phyloP scores from a whole-genome alignment of 2,329 filamentous ascomycete species.

The Talaromyces sp. region DNA sequence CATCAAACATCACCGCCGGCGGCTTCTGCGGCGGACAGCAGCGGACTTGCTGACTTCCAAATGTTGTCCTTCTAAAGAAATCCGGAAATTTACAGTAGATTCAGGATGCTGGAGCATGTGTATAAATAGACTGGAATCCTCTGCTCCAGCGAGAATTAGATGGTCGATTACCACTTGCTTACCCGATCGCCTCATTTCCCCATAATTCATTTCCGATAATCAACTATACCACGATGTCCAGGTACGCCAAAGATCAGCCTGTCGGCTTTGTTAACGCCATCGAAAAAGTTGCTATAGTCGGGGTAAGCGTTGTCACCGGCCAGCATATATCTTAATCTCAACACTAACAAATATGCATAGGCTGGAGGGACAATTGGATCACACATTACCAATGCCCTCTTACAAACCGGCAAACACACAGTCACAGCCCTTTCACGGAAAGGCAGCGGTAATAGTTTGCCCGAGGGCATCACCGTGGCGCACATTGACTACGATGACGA shows the following conservation, averaged over 20 bases:
- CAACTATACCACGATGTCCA: not conserved
- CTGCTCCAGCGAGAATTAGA: not conserved
- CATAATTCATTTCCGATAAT: not conserved
- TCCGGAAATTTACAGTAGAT: not conserved
- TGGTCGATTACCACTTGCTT: not conserved
- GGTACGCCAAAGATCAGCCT: constrained; percentile 12
- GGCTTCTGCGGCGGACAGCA: not conserved
- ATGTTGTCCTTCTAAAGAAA: not conserved
- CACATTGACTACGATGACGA: constrained; percentile 51
- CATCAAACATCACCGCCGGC: not conserved
- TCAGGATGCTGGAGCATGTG: not conserved
- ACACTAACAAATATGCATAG: constrained; percentile 21
- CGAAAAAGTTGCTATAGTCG: constrained; percentile 39
- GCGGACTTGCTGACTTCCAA: not conserved
- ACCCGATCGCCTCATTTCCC: not conserved
- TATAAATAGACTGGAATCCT: not conserved
- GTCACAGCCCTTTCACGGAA: constrained; percentile 52
- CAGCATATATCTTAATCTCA: not conserved
- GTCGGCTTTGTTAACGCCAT: constrained; percentile 28
- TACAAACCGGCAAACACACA: constrained; percentile 49
- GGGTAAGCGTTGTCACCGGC: constrained; percentile 23
- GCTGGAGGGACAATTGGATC: constrained; percentile 35
- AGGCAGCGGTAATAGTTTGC: constrained; percentile 42
- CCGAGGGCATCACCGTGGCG: constrained; percentile 43
- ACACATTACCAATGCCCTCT: constrained; percentile 32